These are phyloP conservation scores for Phalaenopsis equestris DNA, from an alignment of 106 monocot species.

Conservation along the genomic window DNA sequence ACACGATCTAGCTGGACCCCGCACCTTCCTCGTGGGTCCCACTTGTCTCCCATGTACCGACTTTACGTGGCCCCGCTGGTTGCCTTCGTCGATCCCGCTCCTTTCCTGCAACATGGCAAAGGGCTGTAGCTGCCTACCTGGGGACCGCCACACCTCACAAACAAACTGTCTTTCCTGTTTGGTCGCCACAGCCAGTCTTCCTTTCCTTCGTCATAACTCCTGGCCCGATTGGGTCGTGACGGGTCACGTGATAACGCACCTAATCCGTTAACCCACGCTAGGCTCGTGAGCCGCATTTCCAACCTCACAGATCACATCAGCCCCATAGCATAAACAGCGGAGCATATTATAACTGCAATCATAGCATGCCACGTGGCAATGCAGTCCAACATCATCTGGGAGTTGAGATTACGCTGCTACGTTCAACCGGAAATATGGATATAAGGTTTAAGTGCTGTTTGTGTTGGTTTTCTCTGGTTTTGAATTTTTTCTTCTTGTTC, in stretches of 20 bases:
- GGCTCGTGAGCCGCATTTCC: not conserved
- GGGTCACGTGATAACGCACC: constrained; percentile 1
- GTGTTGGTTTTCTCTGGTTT: too few relatives aligned
- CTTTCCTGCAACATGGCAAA: not conserved
- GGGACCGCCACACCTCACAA: not conserved
- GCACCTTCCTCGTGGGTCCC: too few relatives aligned
- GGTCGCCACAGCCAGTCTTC: not conserved
- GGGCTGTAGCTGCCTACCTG: not conserved
- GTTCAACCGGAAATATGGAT: not conserved
- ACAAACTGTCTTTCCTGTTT: not conserved
- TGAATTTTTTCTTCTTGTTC: too few relatives aligned
- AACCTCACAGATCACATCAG: not conserved
- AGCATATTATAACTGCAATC: not conserved
- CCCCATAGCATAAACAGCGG: not conserved
- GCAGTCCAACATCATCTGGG: too few relatives aligned
- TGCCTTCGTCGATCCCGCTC: not conserved
- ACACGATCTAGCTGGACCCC: too few relatives aligned
- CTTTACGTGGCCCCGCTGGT: too few relatives aligned
- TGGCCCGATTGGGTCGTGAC: not conserved
- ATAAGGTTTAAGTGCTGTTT: not conserved
- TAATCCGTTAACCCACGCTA: constrained; percentile 2
- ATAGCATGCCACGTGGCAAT: not conserved
- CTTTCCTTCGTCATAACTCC: not conserved
- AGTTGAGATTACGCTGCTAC: not conserved
- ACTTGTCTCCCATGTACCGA: too few relatives aligned